Evolutionary conservation across 345 rosid species (phyloP).

Genomic region (Balakata baccata): DNA sequence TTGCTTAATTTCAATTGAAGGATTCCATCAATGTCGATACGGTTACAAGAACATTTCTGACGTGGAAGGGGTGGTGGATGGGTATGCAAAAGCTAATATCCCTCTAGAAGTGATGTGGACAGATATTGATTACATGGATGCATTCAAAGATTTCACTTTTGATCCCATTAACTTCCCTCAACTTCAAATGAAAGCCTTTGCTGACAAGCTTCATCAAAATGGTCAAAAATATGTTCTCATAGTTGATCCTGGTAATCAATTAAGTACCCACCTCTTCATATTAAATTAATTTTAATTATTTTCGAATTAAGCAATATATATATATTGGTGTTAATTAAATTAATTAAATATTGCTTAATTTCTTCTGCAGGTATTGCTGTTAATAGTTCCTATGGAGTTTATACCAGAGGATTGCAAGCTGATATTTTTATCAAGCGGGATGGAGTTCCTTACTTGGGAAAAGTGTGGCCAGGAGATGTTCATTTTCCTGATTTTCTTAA

Average conservation of each 20-base stretch:
- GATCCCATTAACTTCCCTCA: conserved; percentile 42
- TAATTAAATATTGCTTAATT: not conserved
- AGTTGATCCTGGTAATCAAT: conserved; percentile 57
- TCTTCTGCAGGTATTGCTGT: conserved; percentile 47
- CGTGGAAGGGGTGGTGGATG: conserved; percentile 53
- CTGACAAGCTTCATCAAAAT: conserved; percentile 46
- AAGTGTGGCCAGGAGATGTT: conserved; percentile 68
- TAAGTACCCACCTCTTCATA: too few species aligned
- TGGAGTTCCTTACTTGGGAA: conserved; percentile 56
- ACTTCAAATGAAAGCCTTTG: conserved; percentile 33
- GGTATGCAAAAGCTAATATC: conserved; percentile 63
- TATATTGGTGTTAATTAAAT: too few species aligned
- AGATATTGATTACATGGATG: conserved; percentile 78
- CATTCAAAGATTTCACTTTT: conserved; percentile 60
- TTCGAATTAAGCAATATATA: too few species aligned
- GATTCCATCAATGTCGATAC: conserved; percentile 70
- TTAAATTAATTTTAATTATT: too few species aligned
- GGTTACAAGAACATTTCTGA: conserved; percentile 63
- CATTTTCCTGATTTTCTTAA: conserved; percentile 69
- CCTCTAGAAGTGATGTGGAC: conserved; percentile 86
- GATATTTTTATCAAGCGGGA: conserved; percentile 51
- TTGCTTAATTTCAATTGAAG: conserved; percentile 19
- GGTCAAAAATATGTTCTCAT: conserved; percentile 61
- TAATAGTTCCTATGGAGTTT: conserved; percentile 44
- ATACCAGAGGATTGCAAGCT: conserved; percentile 54